Conservation (phyloP, 2,329 filamentous ascomycete genomes). For the Pezicula carpinea region DNA sequence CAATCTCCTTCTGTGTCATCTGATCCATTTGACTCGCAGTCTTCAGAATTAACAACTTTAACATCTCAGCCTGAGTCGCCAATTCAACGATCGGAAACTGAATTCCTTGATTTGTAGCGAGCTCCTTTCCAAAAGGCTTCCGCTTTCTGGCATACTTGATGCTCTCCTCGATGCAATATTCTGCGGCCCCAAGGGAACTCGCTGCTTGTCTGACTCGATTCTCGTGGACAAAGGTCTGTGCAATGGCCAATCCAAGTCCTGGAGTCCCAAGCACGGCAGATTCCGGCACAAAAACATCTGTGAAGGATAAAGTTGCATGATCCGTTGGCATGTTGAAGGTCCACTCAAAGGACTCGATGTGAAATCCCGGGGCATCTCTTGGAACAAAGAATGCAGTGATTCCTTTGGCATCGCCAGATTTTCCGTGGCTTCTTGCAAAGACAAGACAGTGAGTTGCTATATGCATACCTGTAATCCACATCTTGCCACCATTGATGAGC, state of each 20-base stretch:
- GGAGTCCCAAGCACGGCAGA: conserved; percentile 46
- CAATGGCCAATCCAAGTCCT: conserved; percentile 52
- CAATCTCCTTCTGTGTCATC: conserved; percentile 42
- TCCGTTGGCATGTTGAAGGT: conserved; percentile 65
- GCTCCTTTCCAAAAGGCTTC: conserved; percentile 49
- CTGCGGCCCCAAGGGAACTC: conserved; percentile 52
- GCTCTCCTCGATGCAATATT: conserved; percentile 54
- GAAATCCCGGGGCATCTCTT: conserved; percentile 44
- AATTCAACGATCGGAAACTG: conserved; percentile 61
- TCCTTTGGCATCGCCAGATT: conserved; percentile 46
- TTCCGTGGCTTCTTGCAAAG: conserved; percentile 54
- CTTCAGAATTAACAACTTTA: conserved; percentile 54
- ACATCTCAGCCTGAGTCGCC: conserved; percentile 57
- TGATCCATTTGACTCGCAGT: conserved; percentile 59
- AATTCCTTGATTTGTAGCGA: conserved; percentile 57
- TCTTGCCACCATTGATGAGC: conserved; percentile 54
- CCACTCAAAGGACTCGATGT: conserved; percentile 56
- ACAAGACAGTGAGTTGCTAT: conserved; percentile 56
- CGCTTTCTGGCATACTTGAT: conserved; percentile 51
- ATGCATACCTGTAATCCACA: conserved; percentile 63
- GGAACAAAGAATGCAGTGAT: conserved; percentile 60
- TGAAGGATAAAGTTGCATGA: conserved; percentile 54
- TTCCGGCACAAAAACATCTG: conserved; percentile 51
- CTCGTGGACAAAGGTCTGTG: conserved; percentile 62
- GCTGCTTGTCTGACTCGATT: conserved; percentile 63